These are phyloP conservation scores for Acer saccharum DNA, from an alignment of 345 rosid genomes.

Conservation along the genomic window DNA sequence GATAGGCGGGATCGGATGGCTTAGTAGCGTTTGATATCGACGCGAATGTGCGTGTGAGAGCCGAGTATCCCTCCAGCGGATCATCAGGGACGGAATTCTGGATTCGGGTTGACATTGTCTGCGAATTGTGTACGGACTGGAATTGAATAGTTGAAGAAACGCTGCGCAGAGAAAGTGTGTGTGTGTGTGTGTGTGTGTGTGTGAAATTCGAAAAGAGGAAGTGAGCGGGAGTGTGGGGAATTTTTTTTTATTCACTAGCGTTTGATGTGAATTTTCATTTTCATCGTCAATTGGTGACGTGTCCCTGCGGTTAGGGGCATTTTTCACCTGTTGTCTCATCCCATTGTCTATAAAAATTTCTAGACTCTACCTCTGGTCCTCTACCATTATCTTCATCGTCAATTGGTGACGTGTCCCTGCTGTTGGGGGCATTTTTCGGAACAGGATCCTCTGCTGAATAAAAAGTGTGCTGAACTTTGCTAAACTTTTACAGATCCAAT, in stretches of 20 bases:
- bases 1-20: slow-evolving; percentile 42
- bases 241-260: neutral
- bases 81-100: slow-evolving; percentile 31
- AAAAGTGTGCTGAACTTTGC: too few species aligned
- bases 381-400: too few species aligned
- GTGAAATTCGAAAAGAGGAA: slow-evolving; percentile 25
- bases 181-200: neutral
- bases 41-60: slow-evolving; percentile 60
- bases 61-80: slow-evolving; percentile 56
- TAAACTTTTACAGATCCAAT: too few species aligned
- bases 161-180: neutral
- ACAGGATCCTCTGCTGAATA: too few species aligned
- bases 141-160: neutral
- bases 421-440: too few species aligned
- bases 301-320: too few species aligned
- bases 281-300: too few species aligned
- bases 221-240: slow-evolving; percentile 24
- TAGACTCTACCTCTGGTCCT: too few species aligned
- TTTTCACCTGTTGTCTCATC: too few species aligned
- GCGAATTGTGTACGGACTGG: neutral
- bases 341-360: too few species aligned
- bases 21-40: slow-evolving; percentile 38
- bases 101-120: slow-evolving; percentile 4
- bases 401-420: too few species aligned
- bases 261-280: neutral